Conservation (phyloP, 257 asterid genomes). For the Fraxinus quadrangulata region DNA sequence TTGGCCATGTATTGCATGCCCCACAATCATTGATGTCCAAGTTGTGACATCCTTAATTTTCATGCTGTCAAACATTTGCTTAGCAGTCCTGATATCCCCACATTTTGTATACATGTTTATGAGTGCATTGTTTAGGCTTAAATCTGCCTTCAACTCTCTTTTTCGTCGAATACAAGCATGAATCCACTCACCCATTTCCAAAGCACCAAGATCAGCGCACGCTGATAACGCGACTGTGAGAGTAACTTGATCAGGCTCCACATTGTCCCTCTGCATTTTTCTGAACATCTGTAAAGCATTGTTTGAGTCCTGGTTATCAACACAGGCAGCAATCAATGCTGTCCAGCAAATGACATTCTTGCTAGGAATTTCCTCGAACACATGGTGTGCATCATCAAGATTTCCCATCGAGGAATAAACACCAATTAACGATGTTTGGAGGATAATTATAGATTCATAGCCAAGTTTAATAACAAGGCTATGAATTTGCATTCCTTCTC, state of each 20-base stretch:
- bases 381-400: conserved; percentile 20
- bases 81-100: conserved; percentile 34
- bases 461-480: conserved; percentile 26
- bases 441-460: conserved; percentile 16
- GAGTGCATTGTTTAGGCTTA: conserved; percentile 26
- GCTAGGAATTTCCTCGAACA: conserved; percentile 36
- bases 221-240: conserved; percentile 29
- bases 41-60: conserved; percentile 32
- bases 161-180: conserved; percentile 21
- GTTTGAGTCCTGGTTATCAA: conserved; percentile 26
- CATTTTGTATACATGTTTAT: conserved; percentile 38
- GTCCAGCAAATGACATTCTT: conserved; percentile 35
- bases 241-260: conserved; percentile 36
- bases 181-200: conserved; percentile 31
- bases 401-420: conserved; percentile 24
- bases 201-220: conserved; percentile 34
- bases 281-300: conserved; percentile 29
- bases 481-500: conserved; percentile 32
- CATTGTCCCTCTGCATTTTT: conserved; percentile 23
- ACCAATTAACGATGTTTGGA: conserved; percentile 19
- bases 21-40: conserved; percentile 43
- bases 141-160: conserved; percentile 11
- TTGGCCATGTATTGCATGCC: conserved; percentile 38
- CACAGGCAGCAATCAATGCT: conserved; percentile 31
- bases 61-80: conserved; percentile 20